Base-by-base conservation (phyloP, 2,329 filamentous ascomycete genomes). In the Ilyonectria robusta region DNA sequence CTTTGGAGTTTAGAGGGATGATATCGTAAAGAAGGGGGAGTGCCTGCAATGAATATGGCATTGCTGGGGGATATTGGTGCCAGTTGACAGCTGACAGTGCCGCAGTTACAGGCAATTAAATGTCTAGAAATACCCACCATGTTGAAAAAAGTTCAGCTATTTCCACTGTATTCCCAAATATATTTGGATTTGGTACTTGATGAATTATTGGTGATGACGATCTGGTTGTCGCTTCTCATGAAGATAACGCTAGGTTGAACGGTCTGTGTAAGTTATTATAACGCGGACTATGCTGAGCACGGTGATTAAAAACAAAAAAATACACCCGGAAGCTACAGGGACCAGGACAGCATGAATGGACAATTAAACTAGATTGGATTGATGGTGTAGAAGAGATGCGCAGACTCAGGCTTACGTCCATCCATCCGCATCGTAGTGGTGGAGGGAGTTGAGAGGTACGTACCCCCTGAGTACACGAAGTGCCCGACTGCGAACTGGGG, bases 391-490 rank as follows among this genome's bases (percentile, higher is more conserved):
- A 53, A 35, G 50, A 37, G 50, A 37, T 35, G 7, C 29, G 23
- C 50, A 15, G n/a, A 53, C 29, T 17, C n/a, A 21, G 31, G 31
- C 6, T 35, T 33, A 33, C 26, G 29, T 17, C 17, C 26, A 11
- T 42, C 48, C 50, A 21, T 53, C 31, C 31, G 13, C n/a, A 31
- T 19, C 8, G 10, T 35, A n/a, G 50, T 15, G 31, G 48, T 53
- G 29, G 48, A 55, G 51, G 51, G 23, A 42, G 51, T 40, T 15
- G 46, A 40, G 50, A 62, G 42, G 59, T 61, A 56, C 59, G 59
- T 56, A 62, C 59, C n/a, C 46, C 17, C 17, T 23, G 4, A 23
- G 23, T 23, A 4, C 23, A 23, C 23, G 23, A 23, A 23, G 23
- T 23, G 23, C 23, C 23, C 23, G 23, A 23, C 23, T 31, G 11